phyloP scores from a whole-genome alignment of 1,139 yeast genomes.

The Suhomyces bokatorum region DNA sequence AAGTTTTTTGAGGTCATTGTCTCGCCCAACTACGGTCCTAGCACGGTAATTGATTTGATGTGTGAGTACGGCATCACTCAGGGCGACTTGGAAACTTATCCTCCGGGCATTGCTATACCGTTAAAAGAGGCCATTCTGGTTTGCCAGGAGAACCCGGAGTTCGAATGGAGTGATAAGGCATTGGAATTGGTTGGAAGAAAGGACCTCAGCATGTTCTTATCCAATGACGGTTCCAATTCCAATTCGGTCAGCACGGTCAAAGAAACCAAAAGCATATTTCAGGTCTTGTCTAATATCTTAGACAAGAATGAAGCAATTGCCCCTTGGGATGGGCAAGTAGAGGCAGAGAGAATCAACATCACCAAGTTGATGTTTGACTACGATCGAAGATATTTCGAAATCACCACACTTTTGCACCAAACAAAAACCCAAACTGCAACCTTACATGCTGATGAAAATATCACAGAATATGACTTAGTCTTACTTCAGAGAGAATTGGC shows the following conservation, averaged over 20 bases:
- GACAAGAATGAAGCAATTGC: conserved; percentile 48
- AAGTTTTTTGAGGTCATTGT: conserved; percentile 64
- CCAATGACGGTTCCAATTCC: conserved; percentile 6
- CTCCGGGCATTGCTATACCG: conserved; percentile 69
- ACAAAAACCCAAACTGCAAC: conserved; percentile 61
- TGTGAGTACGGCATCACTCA: conserved; percentile 53
- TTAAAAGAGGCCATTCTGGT: conserved; percentile 58
- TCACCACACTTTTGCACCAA: conserved; percentile 68
- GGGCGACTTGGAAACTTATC: conserved; percentile 65
- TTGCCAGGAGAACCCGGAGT: conserved; percentile 57
- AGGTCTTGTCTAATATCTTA: conserved; percentile 46
- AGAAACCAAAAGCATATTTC: conserved; percentile 45
- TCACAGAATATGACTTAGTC: conserved; percentile 60
- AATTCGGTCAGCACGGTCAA: conserved; percentile 12
- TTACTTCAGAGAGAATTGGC: conserved; percentile 65
- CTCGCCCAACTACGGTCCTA: conserved; percentile 51
- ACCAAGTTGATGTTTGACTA: conserved; percentile 71
- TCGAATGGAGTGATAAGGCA: conserved; percentile 50
- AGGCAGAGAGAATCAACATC: conserved; percentile 64
- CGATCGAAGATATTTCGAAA: conserved; percentile 81
- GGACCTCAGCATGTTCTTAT: conserved; percentile 50
- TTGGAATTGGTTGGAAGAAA: conserved; percentile 65
- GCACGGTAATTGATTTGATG: conserved; percentile 60
- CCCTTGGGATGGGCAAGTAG: conserved; percentile 69
- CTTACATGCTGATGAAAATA: conserved; percentile 35